Base-by-base conservation (phyloP, 2,329 filamentous ascomycete genomes). In the Fonsecaea erecta region DNA sequence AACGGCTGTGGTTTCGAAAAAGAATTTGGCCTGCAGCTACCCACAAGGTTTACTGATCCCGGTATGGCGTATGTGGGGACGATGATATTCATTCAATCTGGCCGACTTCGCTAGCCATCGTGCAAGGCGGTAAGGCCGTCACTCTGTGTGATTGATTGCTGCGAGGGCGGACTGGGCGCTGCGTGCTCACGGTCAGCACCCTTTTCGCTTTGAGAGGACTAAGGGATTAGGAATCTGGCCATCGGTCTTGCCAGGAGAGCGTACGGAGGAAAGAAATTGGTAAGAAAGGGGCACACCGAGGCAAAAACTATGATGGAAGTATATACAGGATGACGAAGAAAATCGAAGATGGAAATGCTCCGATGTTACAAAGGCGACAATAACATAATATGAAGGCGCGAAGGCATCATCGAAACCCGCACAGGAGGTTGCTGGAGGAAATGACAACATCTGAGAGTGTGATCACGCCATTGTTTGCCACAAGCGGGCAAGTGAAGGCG, bases 391-490 rank as follows among this genome's bases (percentile, higher is more conserved):
- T 48, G 48, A 40, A 62, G 21, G 52, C 34, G 34, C 16, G 48
- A 61, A 53, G 40, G 51, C 48, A 37, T 53, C 54, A 63, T 43
- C 48, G 43, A 53, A 30, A 51, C 9, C 14, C 7, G 26, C 7
- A 12, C 14, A 28, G 34, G 14, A 30, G 40, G 8, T 12, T 24
- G 11, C 18, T 12, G 5, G 43, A 43, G 9, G 12, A 9, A 48
- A 69, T 69, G 32, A 62, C 67, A 69, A 67, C 64, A 69, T 69
- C 60, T 37, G 2, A 28, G 37, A 55, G 51, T 18, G 35, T 21
- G 57, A 69, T 65, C 67, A 69, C 67, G 67, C 67, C 64, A 69
- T 69, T 60, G 37, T 34, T 67, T 67, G 55, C 67, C 64, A 66
- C 58, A 65, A 63, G 28, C 37, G 55, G 65, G 51, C 43, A 40